Conservation (phyloP, 352 stramenopile species). For the Globisporangium ultimum region DNA sequence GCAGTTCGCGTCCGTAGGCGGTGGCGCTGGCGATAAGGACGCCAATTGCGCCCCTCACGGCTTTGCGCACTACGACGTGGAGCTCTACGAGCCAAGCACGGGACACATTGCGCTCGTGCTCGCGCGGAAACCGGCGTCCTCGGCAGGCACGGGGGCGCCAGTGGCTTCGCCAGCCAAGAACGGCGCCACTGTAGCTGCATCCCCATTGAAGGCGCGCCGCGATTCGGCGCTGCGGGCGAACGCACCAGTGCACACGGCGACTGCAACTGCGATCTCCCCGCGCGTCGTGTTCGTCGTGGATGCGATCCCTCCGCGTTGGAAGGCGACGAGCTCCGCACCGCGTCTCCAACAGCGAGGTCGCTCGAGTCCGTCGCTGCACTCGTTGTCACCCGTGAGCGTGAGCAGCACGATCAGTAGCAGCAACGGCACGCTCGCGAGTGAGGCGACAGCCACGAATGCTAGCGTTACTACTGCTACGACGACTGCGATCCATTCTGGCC, state of each 20-base stretch:
- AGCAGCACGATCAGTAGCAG: slow-evolving; percentile 27
- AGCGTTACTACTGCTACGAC: neutral
- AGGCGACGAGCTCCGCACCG: slow-evolving; percentile 8
- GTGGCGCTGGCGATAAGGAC: too few relatives aligned
- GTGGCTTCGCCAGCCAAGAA: neutral
- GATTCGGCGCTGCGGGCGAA: neutral
- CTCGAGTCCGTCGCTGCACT: neutral
- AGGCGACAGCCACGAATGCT: neutral
- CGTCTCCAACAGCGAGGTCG: slow-evolving; percentile 6
- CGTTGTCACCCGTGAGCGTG: slow-evolving; percentile 14
- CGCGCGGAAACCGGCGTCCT: slow-evolving; percentile 8
- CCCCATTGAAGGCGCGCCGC: neutral
- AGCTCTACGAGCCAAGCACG: slow-evolving; percentile 17
- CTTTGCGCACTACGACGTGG: slow-evolving; percentile 15
- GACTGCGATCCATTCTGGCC: neutral
- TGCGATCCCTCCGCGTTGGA: slow-evolving; percentile 47
- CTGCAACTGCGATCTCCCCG: slow-evolving; percentile 5
- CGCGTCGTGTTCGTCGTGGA: slow-evolving; percentile 77
- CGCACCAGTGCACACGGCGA: neutral
- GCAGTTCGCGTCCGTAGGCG: slow-evolving; percentile 6
- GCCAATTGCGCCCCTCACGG: neutral
- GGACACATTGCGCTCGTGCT: slow-evolving; percentile 18
- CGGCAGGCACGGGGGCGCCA: neutral
- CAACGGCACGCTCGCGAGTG: neutral
- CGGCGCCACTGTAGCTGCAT: neutral